Evolutionary conservation across 2,329 filamentous ascomycete species (phyloP).

Genomic region (Alternaria atra): DNA sequence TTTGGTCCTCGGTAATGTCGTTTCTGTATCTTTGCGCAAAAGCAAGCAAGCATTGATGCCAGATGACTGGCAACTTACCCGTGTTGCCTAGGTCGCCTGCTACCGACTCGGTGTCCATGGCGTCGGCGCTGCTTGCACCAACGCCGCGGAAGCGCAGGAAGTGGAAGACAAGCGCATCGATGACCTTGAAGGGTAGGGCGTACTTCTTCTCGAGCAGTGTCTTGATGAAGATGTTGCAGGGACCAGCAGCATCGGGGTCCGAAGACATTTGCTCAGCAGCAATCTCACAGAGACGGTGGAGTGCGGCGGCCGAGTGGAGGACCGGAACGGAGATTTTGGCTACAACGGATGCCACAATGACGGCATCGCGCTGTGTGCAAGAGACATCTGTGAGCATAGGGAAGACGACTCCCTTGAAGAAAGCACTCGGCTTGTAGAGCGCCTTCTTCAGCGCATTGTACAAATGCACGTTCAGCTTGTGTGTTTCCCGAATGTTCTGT

Average conservation of each 20-base stretch:
- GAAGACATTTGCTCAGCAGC: conserved; percentile 87
- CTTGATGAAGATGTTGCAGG: conserved; percentile 95
- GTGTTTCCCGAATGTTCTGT: conserved; percentile 91
- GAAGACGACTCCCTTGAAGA: conserved; percentile 96
- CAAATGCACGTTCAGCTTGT: conserved; percentile 93
- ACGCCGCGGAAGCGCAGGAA: conserved; percentile 87
- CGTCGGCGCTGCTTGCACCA: conserved; percentile 68
- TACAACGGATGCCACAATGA: conserved; percentile 88
- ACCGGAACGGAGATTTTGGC: conserved; percentile 87
- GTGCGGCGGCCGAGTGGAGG: conserved; percentile 87
- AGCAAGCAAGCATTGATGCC: conserved; percentile 91
- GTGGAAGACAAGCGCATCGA: conserved; percentile 95
- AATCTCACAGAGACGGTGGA: conserved; percentile 93
- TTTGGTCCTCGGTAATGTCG: conserved; percentile 93
- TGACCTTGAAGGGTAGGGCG: conserved; percentile 90
- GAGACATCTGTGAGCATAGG: conserved; percentile 84
- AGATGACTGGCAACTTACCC: conserved; percentile 84
- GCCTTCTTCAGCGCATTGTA: conserved; percentile 94
- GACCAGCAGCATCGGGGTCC: conserved; percentile 85
- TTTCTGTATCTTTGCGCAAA: conserved; percentile 96
- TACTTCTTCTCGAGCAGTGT: conserved; percentile 96
- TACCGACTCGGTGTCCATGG: conserved; percentile 56
- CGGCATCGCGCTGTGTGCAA: conserved; percentile 91
- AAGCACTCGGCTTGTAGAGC: conserved; percentile 92
- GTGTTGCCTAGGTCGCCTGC: conserved; percentile 57